Percentiles rank a stretch among this genome's conserved stretches.
Conservation (phyloP, 192 early-diverging fungal genomes). For the Coemansia sp. region DNA sequence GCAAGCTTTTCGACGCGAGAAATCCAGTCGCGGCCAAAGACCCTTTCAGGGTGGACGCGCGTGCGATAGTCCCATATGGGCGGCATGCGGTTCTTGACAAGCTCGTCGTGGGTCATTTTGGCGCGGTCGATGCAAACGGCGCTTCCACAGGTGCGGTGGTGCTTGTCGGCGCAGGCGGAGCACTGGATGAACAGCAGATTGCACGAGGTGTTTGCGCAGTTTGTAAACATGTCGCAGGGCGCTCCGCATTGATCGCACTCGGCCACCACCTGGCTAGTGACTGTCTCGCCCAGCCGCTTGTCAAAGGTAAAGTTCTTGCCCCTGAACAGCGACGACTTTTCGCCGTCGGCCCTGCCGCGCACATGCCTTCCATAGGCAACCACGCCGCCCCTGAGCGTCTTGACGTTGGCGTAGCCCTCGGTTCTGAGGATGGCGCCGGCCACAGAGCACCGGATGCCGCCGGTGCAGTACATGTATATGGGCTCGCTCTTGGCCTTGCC, state of each 20-base stretch:
- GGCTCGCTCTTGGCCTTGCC: slow-evolving; percentile 57
- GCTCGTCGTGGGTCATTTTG: slow-evolving; percentile 44
- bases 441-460: slow-evolving; percentile 78
- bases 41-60: slow-evolving; percentile 40
- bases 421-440: slow-evolving; percentile 74
- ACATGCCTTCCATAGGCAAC: slow-evolving; percentile 72
- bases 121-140: slow-evolving; percentile 33
- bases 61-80: slow-evolving; percentile 41
- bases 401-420: slow-evolving; percentile 64
- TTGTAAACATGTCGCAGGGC: slow-evolving; percentile 64
- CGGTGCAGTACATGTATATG: slow-evolving; percentile 82
- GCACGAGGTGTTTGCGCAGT: slow-evolving; percentile 70
- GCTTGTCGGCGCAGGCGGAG: slow-evolving; percentile 51
- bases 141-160: slow-evolving; percentile 44
- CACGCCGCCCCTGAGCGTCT: slow-evolving; percentile 70
- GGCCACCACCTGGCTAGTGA: slow-evolving; percentile 63
- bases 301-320: slow-evolving; percentile 86
- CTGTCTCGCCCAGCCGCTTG: slow-evolving; percentile 66
- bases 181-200: slow-evolving; percentile 75
- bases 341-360: slow-evolving; percentile 29
- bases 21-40: slow-evolving; percentile 35
- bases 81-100: slow-evolving; percentile 31
- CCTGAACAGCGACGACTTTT: slow-evolving; percentile 58
- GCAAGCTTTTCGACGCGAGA: slow-evolving; percentile 18
- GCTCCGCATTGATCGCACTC: slow-evolving; percentile 70